These are phyloP conservation scores for Pistacia vera DNA, from an alignment of 345 rosid species.

Conservation along the genomic window DNA sequence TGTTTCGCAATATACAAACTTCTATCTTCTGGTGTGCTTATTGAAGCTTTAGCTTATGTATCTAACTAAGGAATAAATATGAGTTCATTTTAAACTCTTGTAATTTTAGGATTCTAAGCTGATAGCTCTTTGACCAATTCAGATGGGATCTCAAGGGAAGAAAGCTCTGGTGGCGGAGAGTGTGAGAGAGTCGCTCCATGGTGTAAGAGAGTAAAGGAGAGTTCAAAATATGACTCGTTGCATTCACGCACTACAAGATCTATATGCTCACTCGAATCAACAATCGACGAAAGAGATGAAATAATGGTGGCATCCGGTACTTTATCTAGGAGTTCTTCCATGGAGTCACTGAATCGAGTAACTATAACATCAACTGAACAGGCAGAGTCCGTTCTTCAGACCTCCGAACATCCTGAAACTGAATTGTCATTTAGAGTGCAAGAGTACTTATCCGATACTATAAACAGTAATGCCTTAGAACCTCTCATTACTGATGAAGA, in stretches of 20 bases:
- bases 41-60: background rate
- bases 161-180: conserved; percentile 84
- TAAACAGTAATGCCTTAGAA: conserved; percentile 35
- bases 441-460: conserved; percentile 57
- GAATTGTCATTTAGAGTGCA: conserved; percentile 56
- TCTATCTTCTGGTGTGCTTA: background rate
- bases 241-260: conserved; percentile 64
- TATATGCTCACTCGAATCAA: conserved; percentile 74
- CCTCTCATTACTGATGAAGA: conserved; percentile 48
- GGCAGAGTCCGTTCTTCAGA: conserved; percentile 50
- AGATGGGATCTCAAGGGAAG: conserved; percentile 88
- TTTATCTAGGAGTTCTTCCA: conserved; percentile 69
- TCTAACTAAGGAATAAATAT: background rate
- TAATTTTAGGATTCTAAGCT: background rate
- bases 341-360: conserved; percentile 63
- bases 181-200: conserved; percentile 92
- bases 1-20: background rate
- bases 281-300: conserved; percentile 78
- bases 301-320: conserved; percentile 76
- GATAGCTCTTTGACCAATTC: background rate
- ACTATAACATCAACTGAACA: conserved; percentile 56
- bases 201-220: conserved; percentile 83
- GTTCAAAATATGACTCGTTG: conserved; percentile 56
- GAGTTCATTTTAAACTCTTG: background rate
- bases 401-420: conserved; percentile 29